These are phyloP conservation scores for Thelonectria discophora DNA, from an alignment of 2,329 filamentous ascomycete species.

Conservation along the genomic window DNA sequence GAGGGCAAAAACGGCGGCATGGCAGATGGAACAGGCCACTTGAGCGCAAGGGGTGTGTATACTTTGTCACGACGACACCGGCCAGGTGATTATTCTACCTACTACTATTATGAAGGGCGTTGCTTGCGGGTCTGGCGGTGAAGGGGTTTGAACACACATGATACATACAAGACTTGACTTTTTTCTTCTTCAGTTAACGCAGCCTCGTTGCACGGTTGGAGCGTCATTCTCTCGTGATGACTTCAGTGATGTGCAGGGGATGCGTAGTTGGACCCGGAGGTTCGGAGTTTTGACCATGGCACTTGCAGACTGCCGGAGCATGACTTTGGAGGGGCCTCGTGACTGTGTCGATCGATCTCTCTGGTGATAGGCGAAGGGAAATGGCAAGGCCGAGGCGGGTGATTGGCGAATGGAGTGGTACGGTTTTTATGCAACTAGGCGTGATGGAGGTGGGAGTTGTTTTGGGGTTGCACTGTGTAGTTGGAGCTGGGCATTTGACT, in stretches of 20 bases:
- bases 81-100: not conserved
- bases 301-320: not conserved
- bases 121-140: constrained; percentile 9
- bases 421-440: too few relatives aligned
- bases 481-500: too few relatives aligned
- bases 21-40: constrained; percentile 68
- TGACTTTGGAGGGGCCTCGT: too few relatives aligned
- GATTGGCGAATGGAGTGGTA: too few relatives aligned
- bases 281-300: not conserved
- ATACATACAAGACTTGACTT: constrained; percentile 3
- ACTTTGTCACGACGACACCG: too few relatives aligned
- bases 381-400: too few relatives aligned
- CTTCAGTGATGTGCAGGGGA: not conserved
- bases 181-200: not conserved
- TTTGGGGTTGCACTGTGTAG: too few relatives aligned
- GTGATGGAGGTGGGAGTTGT: too few relatives aligned
- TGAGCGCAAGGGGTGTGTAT: constrained; percentile 13
- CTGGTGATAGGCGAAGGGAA: too few relatives aligned
- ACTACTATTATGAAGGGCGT: not conserved
- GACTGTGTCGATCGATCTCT: too few relatives aligned
- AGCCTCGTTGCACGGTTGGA: not conserved
- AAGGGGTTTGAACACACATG: constrained; percentile 1
- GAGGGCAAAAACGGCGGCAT: constrained; percentile 80
- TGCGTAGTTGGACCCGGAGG: not conserved
- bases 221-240: not conserved